Base-by-base conservation (phyloP, 495 filamentous ascomycete genomes). In the Pseudotulostoma volvatum region DNA sequence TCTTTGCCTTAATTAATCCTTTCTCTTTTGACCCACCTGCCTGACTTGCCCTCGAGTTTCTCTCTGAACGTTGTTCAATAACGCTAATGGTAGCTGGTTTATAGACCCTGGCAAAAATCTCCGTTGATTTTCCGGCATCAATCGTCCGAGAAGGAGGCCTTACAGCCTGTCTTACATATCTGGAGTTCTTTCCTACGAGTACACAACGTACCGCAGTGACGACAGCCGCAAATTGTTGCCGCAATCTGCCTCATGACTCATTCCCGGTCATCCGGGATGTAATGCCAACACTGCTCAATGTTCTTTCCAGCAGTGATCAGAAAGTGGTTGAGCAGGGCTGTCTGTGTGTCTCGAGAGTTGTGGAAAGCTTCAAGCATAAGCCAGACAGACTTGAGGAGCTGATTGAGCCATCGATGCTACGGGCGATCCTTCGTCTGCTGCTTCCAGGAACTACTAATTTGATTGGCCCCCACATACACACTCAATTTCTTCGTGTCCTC, bases 151-250 rank as follows among this genome's bases (percentile, higher is more conserved):
- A 95, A 61, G 92, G 88, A 20, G 92, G 92, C 8, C 64, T 99
- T 44, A 88, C 81, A 9, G 92, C 90, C 18, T 99, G 92, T 48
- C 63, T 99, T 38, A 84, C 78, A 1, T 95, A 85, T 59, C 69
- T 99, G 25, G 92, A 99, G 49, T 99, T 99, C 59, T 99, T 99
- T 53, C 78, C 92, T 4, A 96, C 92, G 7, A 86, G 88, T 53
- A 95, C 90, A 3, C 92, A 99, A 56, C 74, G 92, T 19, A 93
- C 88, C 15, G 92, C 92, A 1, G 90, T 96, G 13, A 95, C 84
- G 1, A 96, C 88, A 9, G 92, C 92, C 15, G 92, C 92, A 15
- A 96, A 99, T 49, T 96, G 90, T 60, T 96, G 92, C 53, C 83
- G 90, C 32, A 93, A 93, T 47, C 83, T 99, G 11, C 82, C 86